Evolutionary conservation across 139 green algal genomes (phyloP), one percentile per base, ranked within the genome.

Genomic region (Edaphochlamys debaryana): DNA sequence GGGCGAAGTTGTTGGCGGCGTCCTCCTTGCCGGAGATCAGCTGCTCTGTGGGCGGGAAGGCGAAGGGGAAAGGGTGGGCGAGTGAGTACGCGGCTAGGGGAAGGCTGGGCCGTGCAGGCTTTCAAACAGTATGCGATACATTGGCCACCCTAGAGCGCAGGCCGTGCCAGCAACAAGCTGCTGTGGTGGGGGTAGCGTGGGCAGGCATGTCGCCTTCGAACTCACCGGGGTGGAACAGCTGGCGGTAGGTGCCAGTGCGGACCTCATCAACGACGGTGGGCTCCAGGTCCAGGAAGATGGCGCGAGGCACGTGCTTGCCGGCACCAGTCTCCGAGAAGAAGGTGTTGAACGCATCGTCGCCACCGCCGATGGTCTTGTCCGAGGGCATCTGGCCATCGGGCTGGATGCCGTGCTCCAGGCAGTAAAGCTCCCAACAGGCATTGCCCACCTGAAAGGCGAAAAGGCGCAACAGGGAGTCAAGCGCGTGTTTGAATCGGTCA

Each of bases 381-480:
- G 86, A 91, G 75, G 97, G 96, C 95, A 99, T 99, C 89, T 97
- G 95, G 87, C 97, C 97, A 94, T 98, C 95, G 64, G 94, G 95
- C 76, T 82, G 96, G 88, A 99, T 99, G 88, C 96, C 96, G 86
- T 98, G 96, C 93, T 98, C 96, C 70, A 98, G 91, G 94, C 96
- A 99, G 93, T 99, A 99, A 34, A 99, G 94, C 93, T 99, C 97
- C 97, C 97, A 99, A 95, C 97, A 99, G 92, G 97, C 95, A 85
- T 99, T 99, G 82, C 97, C 97, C 69, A 98, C 95, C 79, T 93
- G 40, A 22, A 1, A 29, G 30, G 37, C 22, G 48, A 27, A 41
- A 38, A 42, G 69, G 63, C 34, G 4, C 22, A 7, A 45, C n/a
- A n/a, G n/a, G n/a, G n/a, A n/a, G n/a, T n/a, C n/a, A n/a, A n/a